These are phyloP conservation scores for Candida sphagnicola DNA, from an alignment of 805 yeast genomes.

Conservation along the genomic window DNA sequence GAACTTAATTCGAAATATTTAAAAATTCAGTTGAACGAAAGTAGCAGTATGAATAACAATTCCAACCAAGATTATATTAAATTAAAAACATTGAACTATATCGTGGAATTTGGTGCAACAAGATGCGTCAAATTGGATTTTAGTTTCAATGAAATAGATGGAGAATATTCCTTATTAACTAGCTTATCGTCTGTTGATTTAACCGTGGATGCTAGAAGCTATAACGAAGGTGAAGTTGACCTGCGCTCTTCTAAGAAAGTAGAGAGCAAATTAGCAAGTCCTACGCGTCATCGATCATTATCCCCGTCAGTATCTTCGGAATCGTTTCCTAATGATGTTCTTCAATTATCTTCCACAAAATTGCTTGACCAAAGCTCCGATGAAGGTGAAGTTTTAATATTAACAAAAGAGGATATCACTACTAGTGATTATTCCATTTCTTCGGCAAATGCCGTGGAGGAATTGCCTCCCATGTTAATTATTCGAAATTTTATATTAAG, in stretches of 20 bases:
- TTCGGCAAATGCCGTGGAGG: neutral
- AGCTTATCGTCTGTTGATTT: neutral
- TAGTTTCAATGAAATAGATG: neutral
- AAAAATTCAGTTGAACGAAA: slow-evolving; percentile 27
- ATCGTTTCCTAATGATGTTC: neutral
- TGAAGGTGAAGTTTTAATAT: neutral
- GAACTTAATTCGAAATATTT: slow-evolving; percentile 24
- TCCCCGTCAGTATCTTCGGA: neutral
- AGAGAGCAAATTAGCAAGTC: neutral
- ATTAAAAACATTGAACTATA: slow-evolving; percentile 37
- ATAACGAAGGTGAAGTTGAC: neutral
- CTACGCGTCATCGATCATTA: neutral
- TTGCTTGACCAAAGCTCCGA: neutral
- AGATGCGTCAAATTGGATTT: slow-evolving; percentile 22
- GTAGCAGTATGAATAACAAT: slow-evolving; percentile 4
- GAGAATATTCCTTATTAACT: slow-evolving; percentile 1
- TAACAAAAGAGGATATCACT: slow-evolving; percentile 1
- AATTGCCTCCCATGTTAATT: neutral
- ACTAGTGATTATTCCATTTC: neutral
- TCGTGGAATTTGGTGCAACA: slow-evolving; percentile 36
- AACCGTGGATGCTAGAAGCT: neutral
- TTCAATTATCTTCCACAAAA: neutral
- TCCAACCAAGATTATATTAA: slow-evolving; percentile 31
- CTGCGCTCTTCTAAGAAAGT: neutral
- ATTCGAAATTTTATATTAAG: slow-evolving; percentile 12